These are phyloP conservation scores for Aspergillus egyptiacus DNA, from an alignment of 495 filamentous ascomycete genomes.

Conservation along the genomic window DNA sequence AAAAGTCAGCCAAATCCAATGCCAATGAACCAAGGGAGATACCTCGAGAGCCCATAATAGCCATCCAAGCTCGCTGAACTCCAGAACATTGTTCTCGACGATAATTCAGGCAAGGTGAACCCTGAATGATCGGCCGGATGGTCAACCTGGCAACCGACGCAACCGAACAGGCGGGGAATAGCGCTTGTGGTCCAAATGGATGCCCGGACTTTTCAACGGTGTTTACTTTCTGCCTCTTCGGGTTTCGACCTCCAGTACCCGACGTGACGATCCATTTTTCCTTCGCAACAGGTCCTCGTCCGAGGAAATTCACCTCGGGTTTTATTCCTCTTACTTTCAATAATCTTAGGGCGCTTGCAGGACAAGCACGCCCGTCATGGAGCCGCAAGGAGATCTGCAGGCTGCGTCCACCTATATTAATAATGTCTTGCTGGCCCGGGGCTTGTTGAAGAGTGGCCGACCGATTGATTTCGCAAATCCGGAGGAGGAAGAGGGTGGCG, in stretches of 20 bases:
- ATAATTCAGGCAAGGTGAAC: neutral
- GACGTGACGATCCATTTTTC: neutral
- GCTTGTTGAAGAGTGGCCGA: constrained; percentile 75
- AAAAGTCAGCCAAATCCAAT: neutral
- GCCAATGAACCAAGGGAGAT: neutral
- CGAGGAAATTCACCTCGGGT: neutral
- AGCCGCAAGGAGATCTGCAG: constrained; percentile 63
- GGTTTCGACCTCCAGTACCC: too few species aligned
- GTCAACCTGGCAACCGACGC: constrained; percentile 15
- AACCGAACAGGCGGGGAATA: constrained; percentile 9
- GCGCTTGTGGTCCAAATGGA: constrained; percentile 3
- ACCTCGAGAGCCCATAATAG: constrained; percentile 17
- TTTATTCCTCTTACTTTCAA: constrained; percentile 1
- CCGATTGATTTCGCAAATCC: constrained; percentile 81
- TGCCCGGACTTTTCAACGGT: constrained; percentile 19
- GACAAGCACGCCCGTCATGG: constrained; percentile 49
- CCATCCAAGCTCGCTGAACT: neutral
- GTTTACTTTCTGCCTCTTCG: constrained; percentile 46
- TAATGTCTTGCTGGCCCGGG: constrained; percentile 85
- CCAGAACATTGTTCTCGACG: neutral
- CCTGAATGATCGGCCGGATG: neutral
- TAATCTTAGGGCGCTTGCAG: constrained; percentile 21
- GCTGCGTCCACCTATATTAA: constrained; percentile 94
- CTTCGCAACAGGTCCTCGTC: neutral
- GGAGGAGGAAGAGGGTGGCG: constrained; percentile 55